Base-by-base conservation (phyloP, 805 yeast species). In the Maudiozyma serrabonitensis region DNA sequence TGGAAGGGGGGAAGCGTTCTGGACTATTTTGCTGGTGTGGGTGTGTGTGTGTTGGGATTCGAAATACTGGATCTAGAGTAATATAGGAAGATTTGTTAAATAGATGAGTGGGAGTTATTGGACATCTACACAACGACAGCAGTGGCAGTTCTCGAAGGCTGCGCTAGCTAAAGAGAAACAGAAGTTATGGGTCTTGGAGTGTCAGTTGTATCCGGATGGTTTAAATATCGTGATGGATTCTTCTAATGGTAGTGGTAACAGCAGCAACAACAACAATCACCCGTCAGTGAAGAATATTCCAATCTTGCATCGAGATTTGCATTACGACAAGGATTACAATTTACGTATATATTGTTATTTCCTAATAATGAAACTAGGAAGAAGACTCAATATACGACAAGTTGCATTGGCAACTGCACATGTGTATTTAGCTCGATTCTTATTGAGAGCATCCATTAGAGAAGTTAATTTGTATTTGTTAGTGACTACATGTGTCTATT, bases 321-420 rank as follows among this genome's bases (percentile, higher is more conserved):
- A 69, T 46, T 71, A 70, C 49, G 73, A 69, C 48, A 58, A 62
- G 57, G 87, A 82, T 59, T 74, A 71, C 49, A 79, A 81, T 63
- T 71, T 84, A 75, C 69, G 93, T 48, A 87, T 91, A 21, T 91
- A 80, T 63, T 72, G 93, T 48, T 96, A 89, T 63, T 80, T 81
- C 47, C 68, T 87, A 52, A 74, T 88, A 34, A 80, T 82, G 58
- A 81, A 82, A 57, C 70, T 91, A 11, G 97, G 97, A 0, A 73
- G 95, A 54, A 72, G 91, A 41, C 70, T 93, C 48, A 80, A 79
- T 50, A 73, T 87, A 16, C 70, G 98, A 41, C 97, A 91, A 63
- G 73, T 88, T 28, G 91, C 93, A 0, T 64, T 91, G 18, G 84
- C 95, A 1, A 86, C 96, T 0, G 95, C 96, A 0, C 96, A 90